These are phyloP conservation scores for Lentithecium fluviatile DNA, from an alignment of 495 filamentous ascomycete species.

Conservation along the genomic window DNA sequence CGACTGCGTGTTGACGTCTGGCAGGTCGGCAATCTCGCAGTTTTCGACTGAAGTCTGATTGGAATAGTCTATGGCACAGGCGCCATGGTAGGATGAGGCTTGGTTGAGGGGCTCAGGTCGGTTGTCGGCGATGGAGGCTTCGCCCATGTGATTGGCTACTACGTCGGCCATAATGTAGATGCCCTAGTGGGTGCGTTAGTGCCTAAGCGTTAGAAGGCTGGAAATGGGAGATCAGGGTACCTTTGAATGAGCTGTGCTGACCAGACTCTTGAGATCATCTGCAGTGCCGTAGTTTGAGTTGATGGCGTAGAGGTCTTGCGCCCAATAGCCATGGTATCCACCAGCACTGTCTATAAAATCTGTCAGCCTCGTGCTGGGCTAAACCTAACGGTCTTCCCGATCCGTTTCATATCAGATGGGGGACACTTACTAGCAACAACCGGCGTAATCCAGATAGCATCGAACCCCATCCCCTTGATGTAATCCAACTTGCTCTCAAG, in stretches of 20 bases:
- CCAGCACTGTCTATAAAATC: slow-evolving; percentile 4
- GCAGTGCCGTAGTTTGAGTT: slow-evolving; percentile 66
- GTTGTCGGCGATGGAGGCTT: slow-evolving; percentile 54
- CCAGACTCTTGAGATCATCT: slow-evolving; percentile 59
- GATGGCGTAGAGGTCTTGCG: slow-evolving; percentile 61
- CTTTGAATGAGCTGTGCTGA: slow-evolving; percentile 9
- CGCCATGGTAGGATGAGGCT: slow-evolving; percentile 62
- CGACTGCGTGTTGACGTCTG: slow-evolving; percentile 66
- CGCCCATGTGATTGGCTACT: slow-evolving; percentile 79
- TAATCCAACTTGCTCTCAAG: slow-evolving; percentile 68
- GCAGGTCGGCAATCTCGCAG: slow-evolving; percentile 69
- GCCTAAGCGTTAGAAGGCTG: too few relatives aligned
- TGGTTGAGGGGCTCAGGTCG: slow-evolving; percentile 64
- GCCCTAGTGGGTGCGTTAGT: not conserved
- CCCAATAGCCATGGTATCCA: slow-evolving; percentile 74
- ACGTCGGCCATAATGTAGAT: slow-evolving; percentile 74
- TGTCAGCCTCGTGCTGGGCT: slow-evolving; percentile 33
- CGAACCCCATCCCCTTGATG: slow-evolving; percentile 76
- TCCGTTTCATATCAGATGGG: not conserved
- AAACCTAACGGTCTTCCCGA: not conserved
- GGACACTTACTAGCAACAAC: slow-evolving; percentile 40
- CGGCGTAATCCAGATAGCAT: slow-evolving; percentile 46
- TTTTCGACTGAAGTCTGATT: slow-evolving; percentile 43
- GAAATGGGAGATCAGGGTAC: not conserved
- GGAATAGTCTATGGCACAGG: slow-evolving; percentile 66